Evolutionary conservation across 75 land plant genomes (phyloP), one percentile per base, ranked within the genome.

Genomic region (Pseudotsuga menziesii): DNA sequence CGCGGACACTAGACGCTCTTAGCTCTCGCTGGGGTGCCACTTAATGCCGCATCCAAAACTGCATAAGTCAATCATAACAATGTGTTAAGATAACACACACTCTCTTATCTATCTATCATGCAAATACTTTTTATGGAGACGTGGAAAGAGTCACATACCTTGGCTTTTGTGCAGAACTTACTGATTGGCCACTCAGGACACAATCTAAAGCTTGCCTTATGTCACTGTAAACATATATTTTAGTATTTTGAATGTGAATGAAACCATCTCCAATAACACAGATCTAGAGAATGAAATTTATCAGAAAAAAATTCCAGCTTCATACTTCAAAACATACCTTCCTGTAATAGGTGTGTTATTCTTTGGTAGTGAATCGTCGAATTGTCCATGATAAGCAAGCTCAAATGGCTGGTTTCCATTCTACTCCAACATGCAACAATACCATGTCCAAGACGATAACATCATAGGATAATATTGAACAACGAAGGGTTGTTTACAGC

Each of bases 11-110:
- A n/a, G n/a, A 44, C 54, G 9, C 0, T 48, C 8, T 11, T 0
- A 9, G 54, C 9, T 48, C 9, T 48, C 54, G 9, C 19, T 55
- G 19, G 80, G 76, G 78, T 79, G 80, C 80, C 80, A 86, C 77
- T 86, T 86, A 72, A 86, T 86, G 79, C 86, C 80, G 75, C 88
- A 86, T 73, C 88, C 88, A 84, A 86, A 61, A 22, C 88, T 86
- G 76, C 56, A 70, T 25, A 61, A 41, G 54, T 4, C n/a, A n/a
- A n/a, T n/a, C n/a, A n/a, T n/a, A 20, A 35, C 19, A 61, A 16
- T 58, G 13, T 58, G 41, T 76, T 61, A 29, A 26, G 23, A 35
- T 3, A 58, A 22, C 44, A 35, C 4, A 48, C n/a, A 3, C 1
- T 15, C 15, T n/a, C 57, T 16, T 26, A 74, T 61, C 41, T 56